A percentile compares a stretch with the other conserved stretches of the same genome.
phyloP scores from a whole-genome alignment of 2,329 filamentous ascomycete species.

The Xylariaceae sp. region DNA sequence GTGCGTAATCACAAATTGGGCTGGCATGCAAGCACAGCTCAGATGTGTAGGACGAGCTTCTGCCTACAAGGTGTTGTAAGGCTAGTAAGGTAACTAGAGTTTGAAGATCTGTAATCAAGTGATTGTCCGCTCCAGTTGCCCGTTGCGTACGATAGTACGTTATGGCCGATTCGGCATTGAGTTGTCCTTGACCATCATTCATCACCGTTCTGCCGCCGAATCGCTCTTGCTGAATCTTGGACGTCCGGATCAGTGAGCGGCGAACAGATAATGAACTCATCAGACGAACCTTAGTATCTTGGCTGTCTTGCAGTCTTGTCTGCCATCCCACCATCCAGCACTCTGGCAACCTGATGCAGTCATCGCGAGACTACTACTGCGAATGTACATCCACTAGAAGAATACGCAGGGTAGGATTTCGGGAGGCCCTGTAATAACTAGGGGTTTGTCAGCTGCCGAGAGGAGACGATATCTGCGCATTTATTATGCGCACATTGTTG shows the following conservation, averaged over 20 bases:
- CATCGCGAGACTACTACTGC: neutral
- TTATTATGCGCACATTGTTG: slow-evolving; percentile 6
- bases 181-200: neutral
- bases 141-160: neutral
- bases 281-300: neutral
- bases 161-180: neutral
- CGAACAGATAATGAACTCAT: neutral
- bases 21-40: slow-evolving; percentile 2
- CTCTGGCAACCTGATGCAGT: too few relatives aligned
- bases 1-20: slow-evolving; percentile 17
- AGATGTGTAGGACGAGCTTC: neutral
- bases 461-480: neutral
- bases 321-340: neutral
- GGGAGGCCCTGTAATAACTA: neutral
- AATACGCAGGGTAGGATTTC: neutral
- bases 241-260: neutral
- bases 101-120: neutral
- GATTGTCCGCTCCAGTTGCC: neutral
- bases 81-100: neutral
- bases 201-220: neutral
- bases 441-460: neutral
- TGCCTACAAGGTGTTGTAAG: too few relatives aligned
- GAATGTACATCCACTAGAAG: neutral
- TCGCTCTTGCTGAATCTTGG: neutral
- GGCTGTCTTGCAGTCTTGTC: neutral